Evolutionary conservation across 2,329 filamentous ascomycete genomes (phyloP), one percentile per base, ranked within the genome.

Genomic region (Alternaria conjuncta): DNA sequence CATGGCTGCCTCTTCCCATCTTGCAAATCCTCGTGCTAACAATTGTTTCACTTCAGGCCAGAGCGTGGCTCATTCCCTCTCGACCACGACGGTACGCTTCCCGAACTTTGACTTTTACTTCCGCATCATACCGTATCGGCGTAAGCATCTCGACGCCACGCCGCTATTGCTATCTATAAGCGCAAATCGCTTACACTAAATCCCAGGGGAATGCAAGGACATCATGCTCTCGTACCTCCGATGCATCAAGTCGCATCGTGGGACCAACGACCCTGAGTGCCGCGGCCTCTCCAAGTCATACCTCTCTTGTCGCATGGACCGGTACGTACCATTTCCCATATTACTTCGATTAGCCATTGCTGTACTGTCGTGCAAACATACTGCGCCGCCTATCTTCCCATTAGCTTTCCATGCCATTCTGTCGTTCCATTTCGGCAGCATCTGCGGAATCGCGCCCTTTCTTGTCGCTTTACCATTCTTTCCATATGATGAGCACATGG

Each of bases 31-130:
- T n/a, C 5, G 36, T 41, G 55, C 68, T 73, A 51, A 75, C 25
- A 45, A 20, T 18, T 9, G 20, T 1, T 21, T 6, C 21, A 50
- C 61, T n/a, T 49, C 71, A 96, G 93, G 61, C 95, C 95, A 6
- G 92, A 97, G 79, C 90, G 94, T 73, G 95, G 95, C 60, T 96
- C 93, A 74, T 98, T 98, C 77, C 95, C 95, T n/a, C 88, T 98
- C 60, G 95, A 98, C 80, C 94, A 97, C 75, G 94, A 97, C 80
- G 93, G 88, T 90, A 82, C 54, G 76, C 63, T 57, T 41, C 21
- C 9, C 26, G 3, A 12, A 5, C 4, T 25, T 25, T 25, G 6
- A 25, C 23, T 25, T 25, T 25, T 25, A 25, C 23, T 25, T 25
- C 23, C 23, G 23, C 23, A 8, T 25, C 23, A 25, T 25, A 25